These are phyloP conservation scores for Chamaecrista fasciculata DNA, from an alignment of 306 rosid genomes.

Conservation along the genomic window DNA sequence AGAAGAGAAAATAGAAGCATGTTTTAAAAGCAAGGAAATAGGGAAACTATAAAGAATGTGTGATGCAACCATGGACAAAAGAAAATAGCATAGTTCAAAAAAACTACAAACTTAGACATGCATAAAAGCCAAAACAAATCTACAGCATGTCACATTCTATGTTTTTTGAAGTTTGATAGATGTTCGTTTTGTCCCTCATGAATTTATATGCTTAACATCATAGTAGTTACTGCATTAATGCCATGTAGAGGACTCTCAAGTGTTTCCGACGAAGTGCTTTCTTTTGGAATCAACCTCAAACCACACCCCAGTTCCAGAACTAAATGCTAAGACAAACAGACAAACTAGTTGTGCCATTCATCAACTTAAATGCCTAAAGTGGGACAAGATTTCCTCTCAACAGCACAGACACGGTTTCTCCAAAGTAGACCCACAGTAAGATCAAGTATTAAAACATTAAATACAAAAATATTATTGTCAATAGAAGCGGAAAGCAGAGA, in stretches of 20 bases:
- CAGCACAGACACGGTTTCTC: neutral
- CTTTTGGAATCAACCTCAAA: neutral
- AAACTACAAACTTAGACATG: neutral
- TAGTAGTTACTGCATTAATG: neutral
- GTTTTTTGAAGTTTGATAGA: neutral
- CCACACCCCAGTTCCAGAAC: neutral
- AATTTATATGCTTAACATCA: neutral
- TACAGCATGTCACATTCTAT: neutral
- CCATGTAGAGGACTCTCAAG: neutral
- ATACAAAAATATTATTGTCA: neutral
- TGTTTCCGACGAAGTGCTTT: neutral
- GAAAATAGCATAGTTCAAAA: neutral
- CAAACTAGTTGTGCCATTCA: neutral
- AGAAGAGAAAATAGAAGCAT: neutral
- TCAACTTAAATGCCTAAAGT: slow-evolving; percentile 6
- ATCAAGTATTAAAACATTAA: slow-evolving; percentile 1
- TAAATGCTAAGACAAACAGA: neutral
- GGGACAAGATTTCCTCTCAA: neutral
- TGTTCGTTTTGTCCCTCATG: neutral
- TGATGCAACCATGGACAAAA: neutral
- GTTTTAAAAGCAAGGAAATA: neutral
- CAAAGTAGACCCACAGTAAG: neutral
- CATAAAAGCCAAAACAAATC: neutral
- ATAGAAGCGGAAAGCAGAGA: neutral
- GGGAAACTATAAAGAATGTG: neutral